Evolutionary conservation across 495 filamentous ascomycete genomes (phyloP).

Genomic region (Chaetomium tenue): DNA sequence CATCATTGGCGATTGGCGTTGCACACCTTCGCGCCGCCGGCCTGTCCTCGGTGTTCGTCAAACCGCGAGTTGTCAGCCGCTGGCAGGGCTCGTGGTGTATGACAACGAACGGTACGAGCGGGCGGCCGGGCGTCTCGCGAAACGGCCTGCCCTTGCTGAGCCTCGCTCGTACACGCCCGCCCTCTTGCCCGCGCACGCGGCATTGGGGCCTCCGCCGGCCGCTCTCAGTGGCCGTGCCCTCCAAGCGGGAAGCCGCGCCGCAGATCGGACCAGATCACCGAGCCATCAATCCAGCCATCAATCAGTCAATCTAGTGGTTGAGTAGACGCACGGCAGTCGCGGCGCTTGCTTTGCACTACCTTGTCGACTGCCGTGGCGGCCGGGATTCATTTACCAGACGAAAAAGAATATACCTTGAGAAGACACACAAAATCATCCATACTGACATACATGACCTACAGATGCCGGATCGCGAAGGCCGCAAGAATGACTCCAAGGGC

Average conservation of each 20-base stretch:
- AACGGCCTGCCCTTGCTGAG: slow-evolving; percentile 19
- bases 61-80: not conserved
- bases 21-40: not conserved
- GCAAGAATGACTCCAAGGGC: slow-evolving; percentile 45
- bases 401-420: not conserved
- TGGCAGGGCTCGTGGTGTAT: not conserved
- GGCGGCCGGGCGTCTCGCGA: slow-evolving; percentile 15
- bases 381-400: not conserved
- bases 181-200: not conserved
- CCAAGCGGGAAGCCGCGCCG: not conserved
- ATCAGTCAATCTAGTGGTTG: too few species aligned
- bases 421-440: not conserved
- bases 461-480: slow-evolving; percentile 46
- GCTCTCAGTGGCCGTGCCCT: not conserved
- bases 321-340: not conserved
- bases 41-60: not conserved
- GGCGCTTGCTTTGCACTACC: not conserved
- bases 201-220: slow-evolving; percentile 7
- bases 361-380: not conserved
- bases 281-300: not conserved
- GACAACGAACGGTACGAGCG: not conserved
- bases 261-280: slow-evolving; percentile 10
- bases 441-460: slow-evolving; percentile 23
- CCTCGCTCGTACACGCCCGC: not conserved
- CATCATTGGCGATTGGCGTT: not conserved